Conservation (phyloP, 352 stramenopile species). For the Phytophthora megakarya region DNA sequence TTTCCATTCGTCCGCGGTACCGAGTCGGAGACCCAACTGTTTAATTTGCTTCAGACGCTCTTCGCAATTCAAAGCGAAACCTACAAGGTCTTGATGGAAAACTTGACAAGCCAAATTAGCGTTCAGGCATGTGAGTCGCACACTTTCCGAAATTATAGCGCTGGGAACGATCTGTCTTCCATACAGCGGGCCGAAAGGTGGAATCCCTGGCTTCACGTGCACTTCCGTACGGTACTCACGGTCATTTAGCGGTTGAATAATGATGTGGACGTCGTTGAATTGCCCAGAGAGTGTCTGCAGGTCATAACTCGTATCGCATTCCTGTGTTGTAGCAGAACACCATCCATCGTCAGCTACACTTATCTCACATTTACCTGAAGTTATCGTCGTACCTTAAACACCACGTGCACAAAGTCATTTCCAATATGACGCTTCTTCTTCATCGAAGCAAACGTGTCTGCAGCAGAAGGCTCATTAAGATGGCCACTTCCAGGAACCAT, state of each 20-base stretch:
- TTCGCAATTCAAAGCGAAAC: constrained; percentile 80
- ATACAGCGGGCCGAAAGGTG: constrained; percentile 76
- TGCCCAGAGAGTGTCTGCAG: constrained; percentile 77
- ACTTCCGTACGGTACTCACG: constrained; percentile 76
- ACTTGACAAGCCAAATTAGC: constrained; percentile 84
- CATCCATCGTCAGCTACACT: neutral
- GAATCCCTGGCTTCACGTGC: constrained; percentile 69
- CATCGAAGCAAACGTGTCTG: constrained; percentile 41
- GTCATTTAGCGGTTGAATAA: constrained; percentile 84
- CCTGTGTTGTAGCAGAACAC: constrained; percentile 30
- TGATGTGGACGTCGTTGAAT: constrained; percentile 89
- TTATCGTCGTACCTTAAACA: constrained; percentile 68
- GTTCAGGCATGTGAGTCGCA: constrained; percentile 81
- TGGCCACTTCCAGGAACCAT: constrained; percentile 48
- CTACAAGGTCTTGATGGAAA: constrained; percentile 83
- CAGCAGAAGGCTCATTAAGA: neutral
- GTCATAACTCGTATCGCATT: constrained; percentile 82
- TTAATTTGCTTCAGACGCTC: constrained; percentile 90
- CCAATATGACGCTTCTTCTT: constrained; percentile 90
- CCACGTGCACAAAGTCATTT: constrained; percentile 89
- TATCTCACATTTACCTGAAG: neutral
- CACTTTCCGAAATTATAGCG: constrained; percentile 62
- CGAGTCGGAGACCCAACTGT: constrained; percentile 68
- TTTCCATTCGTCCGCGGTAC: constrained; percentile 61
- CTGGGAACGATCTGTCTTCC: constrained; percentile 76